Conservation (phyloP, 441 rosid species). For the Croton laevigatus region DNA sequence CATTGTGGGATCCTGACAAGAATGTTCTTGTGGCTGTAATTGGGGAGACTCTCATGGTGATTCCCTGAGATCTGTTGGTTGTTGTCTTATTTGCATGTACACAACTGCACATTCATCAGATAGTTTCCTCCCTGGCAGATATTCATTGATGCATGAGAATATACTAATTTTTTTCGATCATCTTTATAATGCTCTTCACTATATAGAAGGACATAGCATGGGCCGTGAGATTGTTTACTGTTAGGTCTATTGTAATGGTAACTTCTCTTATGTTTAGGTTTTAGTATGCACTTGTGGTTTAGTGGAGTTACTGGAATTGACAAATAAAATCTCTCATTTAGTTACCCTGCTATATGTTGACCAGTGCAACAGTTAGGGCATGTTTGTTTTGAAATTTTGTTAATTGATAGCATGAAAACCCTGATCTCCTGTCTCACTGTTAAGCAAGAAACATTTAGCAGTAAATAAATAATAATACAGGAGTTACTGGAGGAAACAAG, state of each 20-base stretch:
- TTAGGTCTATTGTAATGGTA: neutral
- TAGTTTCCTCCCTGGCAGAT: neutral
- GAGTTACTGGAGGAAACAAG: neutral
- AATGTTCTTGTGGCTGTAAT: constrained; percentile 80
- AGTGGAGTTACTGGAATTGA: neutral
- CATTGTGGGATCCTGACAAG: constrained; percentile 85
- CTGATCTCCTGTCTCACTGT: neutral
- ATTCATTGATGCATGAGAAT: neutral
- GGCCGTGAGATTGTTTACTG: neutral
- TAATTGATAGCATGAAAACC: neutral
- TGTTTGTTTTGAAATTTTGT: neutral
- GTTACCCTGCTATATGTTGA: neutral
- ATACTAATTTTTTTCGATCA: neutral
- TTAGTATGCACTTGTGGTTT: neutral
- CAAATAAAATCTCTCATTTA: neutral
- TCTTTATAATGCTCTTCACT: neutral
- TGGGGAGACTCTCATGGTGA: constrained; percentile 70
- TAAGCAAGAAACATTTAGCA: neutral
- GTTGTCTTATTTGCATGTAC: constrained; percentile 6
- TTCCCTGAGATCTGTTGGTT: constrained; percentile 13
- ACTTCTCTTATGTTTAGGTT: neutral
- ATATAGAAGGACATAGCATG: neutral
- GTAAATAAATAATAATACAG: neutral
- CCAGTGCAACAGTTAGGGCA: neutral
- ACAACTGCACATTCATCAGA: neutral